Conservation (phyloP, 495 filamentous ascomycete species). For the Friedmanniomyces simplex region DNA sequence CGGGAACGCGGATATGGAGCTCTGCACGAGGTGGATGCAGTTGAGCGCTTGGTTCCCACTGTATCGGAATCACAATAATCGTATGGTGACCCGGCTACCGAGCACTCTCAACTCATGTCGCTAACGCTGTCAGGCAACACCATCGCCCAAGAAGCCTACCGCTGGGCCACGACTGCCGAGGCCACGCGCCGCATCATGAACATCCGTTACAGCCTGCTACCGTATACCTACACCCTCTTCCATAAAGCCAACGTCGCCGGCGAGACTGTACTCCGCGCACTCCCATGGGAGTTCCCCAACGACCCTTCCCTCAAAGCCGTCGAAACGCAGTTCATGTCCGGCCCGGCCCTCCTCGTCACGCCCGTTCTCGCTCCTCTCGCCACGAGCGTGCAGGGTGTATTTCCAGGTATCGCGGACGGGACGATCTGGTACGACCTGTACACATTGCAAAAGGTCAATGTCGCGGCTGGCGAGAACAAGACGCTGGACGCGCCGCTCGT, state of each 20-base stretch:
- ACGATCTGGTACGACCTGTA: slow-evolving; percentile 23
- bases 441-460: slow-evolving; percentile 8
- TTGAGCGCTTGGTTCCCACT: slow-evolving; percentile 19
- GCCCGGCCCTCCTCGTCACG: slow-evolving; percentile 16
- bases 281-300: slow-evolving; percentile 22
- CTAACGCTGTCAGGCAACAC: slow-evolving; percentile 2
- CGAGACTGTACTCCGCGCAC: slow-evolving; percentile 17
- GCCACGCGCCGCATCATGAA: slow-evolving; percentile 20
- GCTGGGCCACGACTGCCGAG: slow-evolving; percentile 18
- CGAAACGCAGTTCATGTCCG: slow-evolving; percentile 22
- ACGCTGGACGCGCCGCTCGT: slow-evolving; percentile 17
- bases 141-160: slow-evolving; percentile 22
- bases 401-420: slow-evolving; percentile 17
- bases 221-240: slow-evolving; percentile 23
- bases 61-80: slow-evolving; percentile 23
- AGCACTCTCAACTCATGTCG: no score
- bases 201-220: slow-evolving; percentile 20
- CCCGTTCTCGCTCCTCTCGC: slow-evolving; percentile 18
- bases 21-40: slow-evolving; percentile 25
- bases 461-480: slow-evolving; percentile 18
- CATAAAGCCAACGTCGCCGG: slow-evolving; percentile 15
- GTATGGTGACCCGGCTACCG: background rate
- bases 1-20: slow-evolving; percentile 20
- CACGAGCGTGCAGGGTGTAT: slow-evolving; percentile 17
- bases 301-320: slow-evolving; percentile 15